Evolutionary conservation across 768 basidiomycete species (phyloP).

Genomic region (Kwoniella bestiolae): DNA sequence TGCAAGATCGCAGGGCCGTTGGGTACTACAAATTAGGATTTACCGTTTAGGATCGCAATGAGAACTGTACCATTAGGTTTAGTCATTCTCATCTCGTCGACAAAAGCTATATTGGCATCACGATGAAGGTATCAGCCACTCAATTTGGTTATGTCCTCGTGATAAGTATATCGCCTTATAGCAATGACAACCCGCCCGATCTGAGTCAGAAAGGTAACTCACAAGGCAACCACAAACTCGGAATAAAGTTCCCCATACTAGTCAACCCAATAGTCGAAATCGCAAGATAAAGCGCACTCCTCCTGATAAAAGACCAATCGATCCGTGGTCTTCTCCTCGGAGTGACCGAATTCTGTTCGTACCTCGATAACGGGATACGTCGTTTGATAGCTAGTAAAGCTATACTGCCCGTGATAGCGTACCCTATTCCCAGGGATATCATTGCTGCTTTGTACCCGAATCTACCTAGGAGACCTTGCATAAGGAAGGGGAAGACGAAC

Average conservation of each 20-base stretch:
- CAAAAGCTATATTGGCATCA: constrained; percentile 35
- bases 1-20: too few species aligned
- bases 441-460: constrained; percentile 52
- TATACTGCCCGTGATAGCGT: constrained; percentile 25
- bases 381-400: constrained; percentile 43
- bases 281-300: constrained; percentile 33
- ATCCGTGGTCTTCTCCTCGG: constrained; percentile 9
- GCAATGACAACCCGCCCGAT: too few species aligned
- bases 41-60: constrained; percentile 53
- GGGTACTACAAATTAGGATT: too few species aligned
- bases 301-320: constrained; percentile 31
- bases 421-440: constrained; percentile 47
- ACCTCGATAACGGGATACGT: constrained; percentile 40
- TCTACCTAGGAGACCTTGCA: constrained; percentile 36
- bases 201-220: too few species aligned
- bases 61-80: constrained; percentile 45
- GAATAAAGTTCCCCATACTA: constrained; percentile 50
- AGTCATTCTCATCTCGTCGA: constrained; percentile 36
- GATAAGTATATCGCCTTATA: too few species aligned
- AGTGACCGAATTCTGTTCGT: constrained; percentile 1
- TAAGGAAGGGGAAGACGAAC: constrained; percentile 49
- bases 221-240: constrained; percentile 49
- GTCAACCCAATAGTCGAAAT: constrained; percentile 37
- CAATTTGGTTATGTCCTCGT: too few species aligned
- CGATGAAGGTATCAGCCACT: too few species aligned